phyloP scores from a whole-genome alignment of 1,284 basidiomycete species.

The Cryptococcus depauperatus region DNA sequence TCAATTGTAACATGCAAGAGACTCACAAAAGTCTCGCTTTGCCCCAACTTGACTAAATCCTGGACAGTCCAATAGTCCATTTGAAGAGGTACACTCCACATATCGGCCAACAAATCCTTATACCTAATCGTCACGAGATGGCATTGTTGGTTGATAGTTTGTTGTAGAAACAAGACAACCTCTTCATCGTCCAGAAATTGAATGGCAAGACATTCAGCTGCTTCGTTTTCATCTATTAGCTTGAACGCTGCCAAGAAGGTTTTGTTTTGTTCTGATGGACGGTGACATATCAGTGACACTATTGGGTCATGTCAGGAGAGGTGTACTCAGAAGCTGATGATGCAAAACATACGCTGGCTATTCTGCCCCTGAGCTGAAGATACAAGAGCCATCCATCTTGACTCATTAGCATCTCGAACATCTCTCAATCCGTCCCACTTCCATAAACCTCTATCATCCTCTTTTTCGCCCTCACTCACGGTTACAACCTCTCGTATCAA shows the following conservation, averaged over 20 bases:
- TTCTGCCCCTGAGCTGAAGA: background rate
- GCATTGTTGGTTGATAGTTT: slow-evolving; percentile 2
- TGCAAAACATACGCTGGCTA: too few species aligned
- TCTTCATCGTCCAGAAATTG: slow-evolving; percentile 39
- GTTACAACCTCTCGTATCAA: slow-evolving; percentile 11
- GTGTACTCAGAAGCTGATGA: too few species aligned
- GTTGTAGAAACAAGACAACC: slow-evolving; percentile 24
- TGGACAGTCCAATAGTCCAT: background rate
- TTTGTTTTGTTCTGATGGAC: too few species aligned
- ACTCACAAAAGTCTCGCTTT: slow-evolving; percentile 6
- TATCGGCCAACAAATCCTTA: slow-evolving; percentile 4
- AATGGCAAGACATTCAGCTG: slow-evolving; percentile 13
- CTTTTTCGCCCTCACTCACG: background rate
- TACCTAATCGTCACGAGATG: slow-evolving; percentile 23
- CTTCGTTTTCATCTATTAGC: slow-evolving; percentile 1
- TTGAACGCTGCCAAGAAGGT: too few species aligned
- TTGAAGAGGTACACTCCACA: slow-evolving; percentile 1
- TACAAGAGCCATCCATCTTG: slow-evolving; percentile 4
- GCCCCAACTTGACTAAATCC: slow-evolving; percentile 2
- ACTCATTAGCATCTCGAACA: background rate
- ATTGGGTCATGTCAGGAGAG: background rate
- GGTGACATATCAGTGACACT: slow-evolving; percentile 10
- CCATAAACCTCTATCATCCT: background rate
- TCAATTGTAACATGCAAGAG: too few species aligned
- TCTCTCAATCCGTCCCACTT: slow-evolving; percentile 3